Evolutionary conservation across 345 rosid species (phyloP), one percentile per base, ranked within the genome.

Genomic region (Rhizophora mangle): DNA sequence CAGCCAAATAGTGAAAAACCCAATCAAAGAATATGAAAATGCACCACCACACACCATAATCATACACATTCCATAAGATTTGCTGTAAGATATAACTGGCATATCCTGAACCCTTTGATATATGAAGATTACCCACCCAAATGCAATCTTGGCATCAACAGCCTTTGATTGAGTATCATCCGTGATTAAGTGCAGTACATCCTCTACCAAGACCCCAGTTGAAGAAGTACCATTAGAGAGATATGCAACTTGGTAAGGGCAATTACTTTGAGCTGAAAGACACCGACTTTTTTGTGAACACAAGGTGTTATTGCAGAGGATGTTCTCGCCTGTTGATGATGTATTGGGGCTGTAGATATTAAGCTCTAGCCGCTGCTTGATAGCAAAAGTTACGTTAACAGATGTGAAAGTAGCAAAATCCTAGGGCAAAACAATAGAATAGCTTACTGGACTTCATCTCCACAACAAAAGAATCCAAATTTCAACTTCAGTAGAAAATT

Each of bases 141-240:
- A 76, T 32, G 84, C 75, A 67, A 92, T 80, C 22, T 22, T 83
- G 62, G 96, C 81, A 15, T 82, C 77, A 43, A 82, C 68, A 68
- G 81, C 52, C 68, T 82, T 83, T 11, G 81, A 30, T 36, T 61
- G 76, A 67, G 80, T 26, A 6, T 82, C 72, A 29, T 85, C 82
- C 1, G 89, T 81, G 55, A 57, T 72, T 61, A 92, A 82, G 79
- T 85, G 96, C 78, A 92, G 81, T 11, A 77, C 69, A 75, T 89
- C 98, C 80, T 92, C 85, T 4, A 92, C 89, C 66, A 86, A 76
- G 71, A 69, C 65, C 74, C 98, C 98, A 54, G 81, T 81, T 62
- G 98, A 81, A 6, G 91, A 79, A 63, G 98, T 92, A 64, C 74
- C 84, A 68, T 85, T 83, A 27, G 96, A 90, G 52, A 92, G 89